These are phyloP conservation scores for Firmiana major DNA, from an alignment of 345 rosid genomes.

Conservation along the genomic window DNA sequence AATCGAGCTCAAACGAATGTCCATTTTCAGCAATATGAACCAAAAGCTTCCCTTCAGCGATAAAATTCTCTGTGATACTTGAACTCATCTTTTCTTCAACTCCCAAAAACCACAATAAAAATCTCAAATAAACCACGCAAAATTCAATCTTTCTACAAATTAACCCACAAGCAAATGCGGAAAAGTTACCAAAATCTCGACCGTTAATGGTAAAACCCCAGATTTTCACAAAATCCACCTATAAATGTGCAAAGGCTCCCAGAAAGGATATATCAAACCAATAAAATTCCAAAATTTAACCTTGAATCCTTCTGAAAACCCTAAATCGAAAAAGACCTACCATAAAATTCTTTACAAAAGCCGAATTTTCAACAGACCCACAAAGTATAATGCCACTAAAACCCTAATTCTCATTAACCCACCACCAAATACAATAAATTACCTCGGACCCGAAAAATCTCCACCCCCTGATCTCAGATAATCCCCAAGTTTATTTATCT, in stretches of 20 bases:
- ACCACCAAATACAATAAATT: conserved; percentile 11
- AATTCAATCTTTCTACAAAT: conserved; percentile 13
- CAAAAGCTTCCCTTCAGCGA: conserved; percentile 64
- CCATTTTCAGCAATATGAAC: conserved; percentile 92
- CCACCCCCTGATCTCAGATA: conserved; percentile 15
- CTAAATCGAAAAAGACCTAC: conserved; percentile 19
- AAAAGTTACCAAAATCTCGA: neutral
- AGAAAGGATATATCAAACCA: conserved; percentile 7
- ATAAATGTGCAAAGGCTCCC: conserved; percentile 10
- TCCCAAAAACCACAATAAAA: conserved; percentile 19
- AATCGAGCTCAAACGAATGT: conserved; percentile 63
- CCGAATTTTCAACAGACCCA: conserved; percentile 22
- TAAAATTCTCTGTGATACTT: conserved; percentile 43
- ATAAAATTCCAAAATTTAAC: conserved; percentile 14
- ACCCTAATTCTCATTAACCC: conserved; percentile 27
- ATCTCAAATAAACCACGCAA: conserved; percentile 16
- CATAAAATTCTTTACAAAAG: conserved; percentile 16
- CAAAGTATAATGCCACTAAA: conserved; percentile 16
- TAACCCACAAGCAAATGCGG: conserved; percentile 5
- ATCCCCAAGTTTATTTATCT: neutral
- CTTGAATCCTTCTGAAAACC: conserved; percentile 27
- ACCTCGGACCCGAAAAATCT: conserved; percentile 4
- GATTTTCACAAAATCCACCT: conserved; percentile 22
- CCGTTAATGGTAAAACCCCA: conserved; percentile 22
- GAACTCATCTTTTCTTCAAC: conserved; percentile 59